Percentiles rank a stretch among this genome's conserved stretches.
Conservation (phyloP, 768 basidiomycete genomes). For the Hericium rajendrae region DNA sequence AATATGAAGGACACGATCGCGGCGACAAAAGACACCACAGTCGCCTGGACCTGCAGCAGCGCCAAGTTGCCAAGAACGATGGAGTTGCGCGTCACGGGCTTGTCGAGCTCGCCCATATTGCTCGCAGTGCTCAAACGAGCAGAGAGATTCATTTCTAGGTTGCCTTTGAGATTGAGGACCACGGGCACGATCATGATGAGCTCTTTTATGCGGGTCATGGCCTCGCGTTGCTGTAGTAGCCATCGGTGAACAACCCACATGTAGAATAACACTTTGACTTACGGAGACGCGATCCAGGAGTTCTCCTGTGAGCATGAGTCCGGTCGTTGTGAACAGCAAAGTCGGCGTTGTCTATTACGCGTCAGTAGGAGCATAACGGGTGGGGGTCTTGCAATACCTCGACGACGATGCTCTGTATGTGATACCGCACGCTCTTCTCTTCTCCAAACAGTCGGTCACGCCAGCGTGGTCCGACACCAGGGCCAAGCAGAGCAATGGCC, state of each 20-base stretch:
- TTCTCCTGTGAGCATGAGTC: constrained; percentile 85
- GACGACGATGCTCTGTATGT: constrained; percentile 52
- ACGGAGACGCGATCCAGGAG: constrained; percentile 83
- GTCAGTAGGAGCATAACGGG: constrained; percentile 1
- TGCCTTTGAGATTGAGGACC: constrained; percentile 92
- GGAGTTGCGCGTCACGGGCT: constrained; percentile 44
- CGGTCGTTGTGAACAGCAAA: constrained; percentile 72
- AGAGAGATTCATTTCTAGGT: constrained; percentile 97
- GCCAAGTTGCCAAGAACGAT: constrained; percentile 78
- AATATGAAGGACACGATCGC: constrained; percentile 69
- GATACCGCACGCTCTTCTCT: constrained; percentile 34
- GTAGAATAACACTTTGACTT: constrained; percentile 4
- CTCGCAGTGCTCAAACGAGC: constrained; percentile 92
- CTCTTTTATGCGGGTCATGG: constrained; percentile 86
- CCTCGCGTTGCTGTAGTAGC: constrained; percentile 62
- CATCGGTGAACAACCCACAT: background rate
- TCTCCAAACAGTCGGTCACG: constrained; percentile 16
- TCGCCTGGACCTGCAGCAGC: constrained; percentile 88
- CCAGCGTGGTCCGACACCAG: constrained; percentile 20
- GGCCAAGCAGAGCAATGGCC: constrained; percentile 34
- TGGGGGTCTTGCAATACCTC: constrained; percentile 39
- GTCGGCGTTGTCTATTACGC: constrained; percentile 70
- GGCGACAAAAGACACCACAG: constrained; percentile 81
- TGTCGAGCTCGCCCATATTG: constrained; percentile 87
- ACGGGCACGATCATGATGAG: constrained; percentile 96